These are phyloP conservation scores for Oenanthe sinensis DNA, from an alignment of 129 eudicot genomes.

Conservation along the genomic window DNA sequence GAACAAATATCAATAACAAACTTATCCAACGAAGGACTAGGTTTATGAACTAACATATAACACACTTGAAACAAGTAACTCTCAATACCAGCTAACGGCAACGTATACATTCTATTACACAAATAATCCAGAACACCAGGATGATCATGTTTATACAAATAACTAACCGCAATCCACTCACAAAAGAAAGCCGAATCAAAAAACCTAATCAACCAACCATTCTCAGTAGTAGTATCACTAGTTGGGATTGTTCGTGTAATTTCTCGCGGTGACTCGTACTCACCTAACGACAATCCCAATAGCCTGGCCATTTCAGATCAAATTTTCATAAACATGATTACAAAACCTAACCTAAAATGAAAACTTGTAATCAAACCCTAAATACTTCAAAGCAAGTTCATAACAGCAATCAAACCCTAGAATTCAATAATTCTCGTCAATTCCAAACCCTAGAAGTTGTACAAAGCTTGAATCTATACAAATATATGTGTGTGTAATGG, in stretches of 20 bases:
- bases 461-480: background rate
- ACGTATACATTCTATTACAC: conserved; percentile 94
- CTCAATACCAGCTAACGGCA: conserved; percentile 89
- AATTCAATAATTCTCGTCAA: background rate
- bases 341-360: background rate
- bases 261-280: conserved; percentile 83
- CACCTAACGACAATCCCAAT: conserved; percentile 65
- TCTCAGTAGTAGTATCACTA: conserved; percentile 76
- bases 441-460: background rate
- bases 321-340: background rate
- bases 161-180: conserved; percentile 99
- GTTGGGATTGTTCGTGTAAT: conserved; percentile 65
- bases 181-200: conserved; percentile 94
- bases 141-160: conserved; percentile 89
- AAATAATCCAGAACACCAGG: conserved; percentile 92
- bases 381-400: background rate
- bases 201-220: conserved; percentile 92
- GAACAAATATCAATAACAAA: conserved; percentile 92
- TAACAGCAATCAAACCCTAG: background rate
- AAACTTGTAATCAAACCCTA: background rate
- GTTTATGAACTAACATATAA: conserved; percentile 91
- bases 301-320: conserved; percentile 63
- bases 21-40: conserved; percentile 88
- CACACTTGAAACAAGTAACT: conserved; percentile 98
- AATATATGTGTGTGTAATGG: background rate